These are phyloP conservation scores for Eleusine coracana DNA, from an alignment of 176 grass and related monocot genomes.

Conservation along the genomic window DNA sequence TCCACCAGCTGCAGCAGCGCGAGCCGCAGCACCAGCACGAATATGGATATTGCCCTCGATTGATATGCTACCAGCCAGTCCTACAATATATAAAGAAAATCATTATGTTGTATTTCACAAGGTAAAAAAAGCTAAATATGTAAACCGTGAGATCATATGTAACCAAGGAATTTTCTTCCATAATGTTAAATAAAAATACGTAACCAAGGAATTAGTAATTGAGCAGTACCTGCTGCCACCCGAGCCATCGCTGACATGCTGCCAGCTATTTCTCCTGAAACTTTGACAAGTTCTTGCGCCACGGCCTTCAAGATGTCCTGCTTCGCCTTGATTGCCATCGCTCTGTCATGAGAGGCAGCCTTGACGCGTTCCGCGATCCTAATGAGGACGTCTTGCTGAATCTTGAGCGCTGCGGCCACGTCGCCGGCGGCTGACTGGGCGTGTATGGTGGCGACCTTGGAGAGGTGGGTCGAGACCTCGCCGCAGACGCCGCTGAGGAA, in stretches of 20 bases:
- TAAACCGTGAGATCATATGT: not conserved
- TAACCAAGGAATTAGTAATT: not conserved
- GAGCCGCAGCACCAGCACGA: not conserved
- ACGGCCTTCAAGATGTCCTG: conserved; percentile 17
- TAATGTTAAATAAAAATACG: too few species aligned
- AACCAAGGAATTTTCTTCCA: too few species aligned
- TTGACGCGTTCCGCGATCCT: conserved; percentile 5
- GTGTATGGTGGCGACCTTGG: not conserved
- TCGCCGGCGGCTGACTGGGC: not conserved
- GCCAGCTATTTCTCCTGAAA: conserved; percentile 24
- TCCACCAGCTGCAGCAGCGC: not conserved
- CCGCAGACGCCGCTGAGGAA: conserved; percentile 26
- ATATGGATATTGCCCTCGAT: conserved; percentile 20
- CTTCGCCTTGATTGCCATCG: not conserved
- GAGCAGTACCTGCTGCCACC: conserved; percentile 32
- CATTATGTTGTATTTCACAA: not conserved
- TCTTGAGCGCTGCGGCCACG: conserved; percentile 1
- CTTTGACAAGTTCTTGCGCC: not conserved
- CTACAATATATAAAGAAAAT: conserved; percentile 13
- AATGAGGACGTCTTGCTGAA: conserved; percentile 22
- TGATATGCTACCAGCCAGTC: conserved; percentile 29
- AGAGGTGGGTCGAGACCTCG: conserved; percentile 30
- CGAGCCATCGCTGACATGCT: conserved; percentile 36
- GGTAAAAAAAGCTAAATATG: not conserved
- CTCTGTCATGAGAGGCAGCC: not conserved